Conservation (phyloP, 2,329 filamentous ascomycete species). For the Elsinoe necatrix region DNA sequence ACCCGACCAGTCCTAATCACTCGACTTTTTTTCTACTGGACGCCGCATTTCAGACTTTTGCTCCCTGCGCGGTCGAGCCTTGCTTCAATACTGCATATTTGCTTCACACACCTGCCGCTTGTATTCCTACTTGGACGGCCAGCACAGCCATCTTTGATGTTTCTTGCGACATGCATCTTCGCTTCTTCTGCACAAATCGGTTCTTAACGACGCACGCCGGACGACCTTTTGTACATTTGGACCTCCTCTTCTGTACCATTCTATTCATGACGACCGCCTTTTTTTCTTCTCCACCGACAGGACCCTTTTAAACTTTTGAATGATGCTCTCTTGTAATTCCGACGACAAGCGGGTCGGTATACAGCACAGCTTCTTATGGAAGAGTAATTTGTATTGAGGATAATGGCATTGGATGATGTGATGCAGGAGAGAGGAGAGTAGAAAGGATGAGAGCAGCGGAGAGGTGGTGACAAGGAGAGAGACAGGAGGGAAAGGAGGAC, state of each 20-base stretch:
- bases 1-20: not conserved
- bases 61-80: not conserved
- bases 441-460: not conserved
- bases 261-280: not conserved
- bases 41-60: not conserved
- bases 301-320: not conserved
- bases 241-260: not conserved
- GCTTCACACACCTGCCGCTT: too few species aligned
- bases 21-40: not conserved
- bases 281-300: not conserved
- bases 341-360: not conserved
- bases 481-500: not conserved
- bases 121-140: too few species aligned
- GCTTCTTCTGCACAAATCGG: not conserved
- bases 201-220: not conserved
- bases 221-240: not conserved
- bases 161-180: not conserved
- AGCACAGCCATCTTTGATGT: not conserved
- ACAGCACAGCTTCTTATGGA: not conserved
- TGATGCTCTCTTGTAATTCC: not conserved
- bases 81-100: not conserved
- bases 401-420: not conserved
- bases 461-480: not conserved
- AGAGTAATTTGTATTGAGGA: not conserved
- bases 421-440: not conserved